Evolutionary conservation across 2,329 filamentous ascomycete species (phyloP).

Genomic region (Arthrobotrys pseudoclavata): DNA sequence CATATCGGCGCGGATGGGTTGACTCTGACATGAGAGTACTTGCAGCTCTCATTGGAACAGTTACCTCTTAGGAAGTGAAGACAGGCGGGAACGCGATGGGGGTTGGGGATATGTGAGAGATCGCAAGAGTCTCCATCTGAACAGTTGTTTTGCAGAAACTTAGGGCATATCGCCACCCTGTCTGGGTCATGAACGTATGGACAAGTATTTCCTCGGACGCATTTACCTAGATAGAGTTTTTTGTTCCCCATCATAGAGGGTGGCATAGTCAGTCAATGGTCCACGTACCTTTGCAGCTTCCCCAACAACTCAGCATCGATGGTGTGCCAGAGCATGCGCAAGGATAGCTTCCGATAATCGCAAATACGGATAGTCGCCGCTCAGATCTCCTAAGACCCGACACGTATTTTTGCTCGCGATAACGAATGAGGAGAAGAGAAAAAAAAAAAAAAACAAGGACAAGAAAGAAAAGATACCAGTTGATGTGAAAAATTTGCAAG

Average conservation of each 20-base stretch:
- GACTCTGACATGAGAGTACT: constrained; percentile 86
- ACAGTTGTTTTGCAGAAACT: constrained; percentile 84
- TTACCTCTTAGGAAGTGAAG: constrained; percentile 90
- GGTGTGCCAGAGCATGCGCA: constrained; percentile 48
- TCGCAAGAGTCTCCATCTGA: constrained; percentile 83
- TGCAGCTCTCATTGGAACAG: constrained; percentile 87
- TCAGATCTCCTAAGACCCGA: constrained; percentile 59
- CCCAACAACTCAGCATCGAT: constrained; percentile 59
- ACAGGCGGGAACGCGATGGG: constrained; percentile 88
- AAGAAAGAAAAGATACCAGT: constrained; percentile 70
- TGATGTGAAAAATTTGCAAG: constrained; percentile 76
- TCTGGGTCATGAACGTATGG: constrained; percentile 84
- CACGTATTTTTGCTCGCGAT: constrained; percentile 63
- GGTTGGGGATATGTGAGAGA: constrained; percentile 86
- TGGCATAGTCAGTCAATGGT: constrained; percentile 68
- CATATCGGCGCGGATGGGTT: constrained; percentile 84
- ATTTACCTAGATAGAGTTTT: constrained; percentile 77
- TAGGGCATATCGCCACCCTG: constrained; percentile 91
- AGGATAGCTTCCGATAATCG: constrained; percentile 57
- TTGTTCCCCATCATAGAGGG: constrained; percentile 54
- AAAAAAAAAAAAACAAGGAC: constrained; percentile 57
- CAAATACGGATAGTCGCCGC: constrained; percentile 59
- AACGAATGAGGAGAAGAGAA: constrained; percentile 65
- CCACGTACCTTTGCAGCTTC: constrained; percentile 67
- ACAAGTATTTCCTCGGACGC: constrained; percentile 83